phyloP scores from a whole-genome alignment of 2,329 filamentous ascomycete species.

The Dryadomyces quercus-mongolicae region DNA sequence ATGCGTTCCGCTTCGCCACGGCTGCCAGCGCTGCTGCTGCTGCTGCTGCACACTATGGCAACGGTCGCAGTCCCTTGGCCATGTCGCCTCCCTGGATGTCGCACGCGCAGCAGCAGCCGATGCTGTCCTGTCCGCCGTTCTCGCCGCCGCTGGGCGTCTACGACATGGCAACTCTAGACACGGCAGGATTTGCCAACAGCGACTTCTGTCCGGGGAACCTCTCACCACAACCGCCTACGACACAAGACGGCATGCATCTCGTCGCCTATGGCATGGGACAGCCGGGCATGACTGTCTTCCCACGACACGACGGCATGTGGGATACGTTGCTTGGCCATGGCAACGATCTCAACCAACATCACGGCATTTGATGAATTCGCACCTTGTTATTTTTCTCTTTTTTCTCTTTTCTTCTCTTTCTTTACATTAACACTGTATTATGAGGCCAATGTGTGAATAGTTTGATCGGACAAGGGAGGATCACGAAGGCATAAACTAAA shows the following conservation, averaged over 20 bases:
- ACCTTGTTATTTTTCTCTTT: neutral
- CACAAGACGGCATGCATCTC: neutral
- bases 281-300: neutral
- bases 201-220: neutral
- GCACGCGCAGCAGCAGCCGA: neutral
- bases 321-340: slow-evolving; percentile 2
- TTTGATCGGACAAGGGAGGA: too few relatives aligned
- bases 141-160: slow-evolving; percentile 2
- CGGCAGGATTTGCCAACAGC: neutral
- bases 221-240: neutral
- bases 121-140: neutral
- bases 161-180: neutral
- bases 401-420: neutral
- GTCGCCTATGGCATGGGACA: neutral
- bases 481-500: too few relatives aligned
- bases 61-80: too few relatives aligned
- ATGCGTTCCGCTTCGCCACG: slow-evolving; percentile 18
- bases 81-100: slow-evolving; percentile 1
- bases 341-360: neutral
- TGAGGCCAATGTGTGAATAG: too few relatives aligned
- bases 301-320: slow-evolving; percentile 3
- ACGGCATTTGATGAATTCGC: neutral
- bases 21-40: neutral
- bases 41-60: neutral
- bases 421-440: neutral